These are phyloP conservation scores for Pelargonium nanum DNA, from an alignment of 345 rosid species.

Conservation along the genomic window DNA sequence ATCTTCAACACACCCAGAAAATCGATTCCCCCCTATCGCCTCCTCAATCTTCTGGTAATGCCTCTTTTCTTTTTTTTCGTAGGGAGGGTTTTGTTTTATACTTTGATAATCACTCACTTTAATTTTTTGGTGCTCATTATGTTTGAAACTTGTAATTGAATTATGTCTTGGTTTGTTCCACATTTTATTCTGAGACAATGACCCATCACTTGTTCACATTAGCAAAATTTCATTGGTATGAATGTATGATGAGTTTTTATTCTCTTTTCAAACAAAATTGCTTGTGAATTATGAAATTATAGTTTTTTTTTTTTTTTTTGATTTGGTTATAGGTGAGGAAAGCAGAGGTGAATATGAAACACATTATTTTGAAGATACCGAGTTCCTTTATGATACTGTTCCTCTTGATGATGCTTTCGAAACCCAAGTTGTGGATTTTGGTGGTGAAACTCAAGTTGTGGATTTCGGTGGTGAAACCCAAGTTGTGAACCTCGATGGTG, in stretches of 20 bases:
- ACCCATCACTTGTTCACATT: background rate
- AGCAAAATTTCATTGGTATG: background rate
- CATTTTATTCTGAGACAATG: background rate
- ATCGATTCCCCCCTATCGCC: constrained; percentile 16
- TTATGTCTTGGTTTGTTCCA: no score
- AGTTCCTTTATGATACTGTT: constrained; percentile 12
- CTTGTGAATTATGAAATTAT: background rate
- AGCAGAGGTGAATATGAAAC: constrained; percentile 4
- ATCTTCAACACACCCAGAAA: constrained; percentile 3
- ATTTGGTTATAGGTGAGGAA: constrained; percentile 12
- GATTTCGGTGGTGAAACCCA: constrained; percentile 14
- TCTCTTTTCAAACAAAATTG: background rate
- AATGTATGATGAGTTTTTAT: background rate
- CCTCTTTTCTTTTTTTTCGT: background rate
- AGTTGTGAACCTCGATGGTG: background rate
- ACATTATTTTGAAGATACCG: background rate
- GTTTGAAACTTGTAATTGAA: background rate
- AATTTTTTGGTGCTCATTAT: background rate
- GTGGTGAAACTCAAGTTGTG: background rate
- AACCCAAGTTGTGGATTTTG: background rate
- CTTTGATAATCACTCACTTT: background rate
- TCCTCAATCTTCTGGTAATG: constrained; percentile 11
- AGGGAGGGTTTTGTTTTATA: no score
- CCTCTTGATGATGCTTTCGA: constrained; percentile 14
- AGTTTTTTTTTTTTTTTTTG: background rate